These are phyloP conservation scores for Meyerozyma guilliermondii DNA, from an alignment of 1,139 yeast species.

Conservation along the genomic window DNA sequence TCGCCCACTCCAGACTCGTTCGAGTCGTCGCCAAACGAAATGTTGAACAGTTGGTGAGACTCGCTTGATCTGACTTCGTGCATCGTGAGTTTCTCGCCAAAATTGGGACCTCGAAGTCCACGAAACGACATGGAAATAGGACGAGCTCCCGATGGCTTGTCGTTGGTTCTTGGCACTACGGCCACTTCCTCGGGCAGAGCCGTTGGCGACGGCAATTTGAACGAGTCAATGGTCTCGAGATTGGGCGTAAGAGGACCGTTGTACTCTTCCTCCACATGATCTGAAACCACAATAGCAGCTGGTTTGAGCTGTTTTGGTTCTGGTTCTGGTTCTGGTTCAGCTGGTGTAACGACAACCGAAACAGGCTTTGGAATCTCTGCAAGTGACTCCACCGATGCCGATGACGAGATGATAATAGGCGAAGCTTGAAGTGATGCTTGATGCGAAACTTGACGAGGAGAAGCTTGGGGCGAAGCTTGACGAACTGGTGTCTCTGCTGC, in stretches of 20 bases:
- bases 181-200: not conserved
- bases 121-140: slow-evolving; percentile 67
- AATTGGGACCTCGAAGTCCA: slow-evolving; percentile 57
- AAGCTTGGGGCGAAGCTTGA: not conserved
- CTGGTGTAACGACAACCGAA: not conserved
- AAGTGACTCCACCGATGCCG: not conserved
- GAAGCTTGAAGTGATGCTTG: not conserved
- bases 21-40: slow-evolving; percentile 29
- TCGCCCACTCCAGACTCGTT: slow-evolving; percentile 12
- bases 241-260: not conserved
- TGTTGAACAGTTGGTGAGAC: slow-evolving; percentile 41
- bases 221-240: not conserved
- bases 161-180: not conserved
- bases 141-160: slow-evolving; percentile 18
- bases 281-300: not conserved
- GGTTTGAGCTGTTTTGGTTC: not conserved
- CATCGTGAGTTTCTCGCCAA: slow-evolving; percentile 31
- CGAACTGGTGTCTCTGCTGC: too few species aligned
- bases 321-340: not conserved
- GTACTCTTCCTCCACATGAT: not conserved
- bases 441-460: too few species aligned
- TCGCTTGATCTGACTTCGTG: slow-evolving; percentile 29
- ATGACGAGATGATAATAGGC: not conserved
- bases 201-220: not conserved
- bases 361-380: not conserved